Conservation (phyloP, 2,329 filamentous ascomycete species). For the Aspergillus sp. region DNA sequence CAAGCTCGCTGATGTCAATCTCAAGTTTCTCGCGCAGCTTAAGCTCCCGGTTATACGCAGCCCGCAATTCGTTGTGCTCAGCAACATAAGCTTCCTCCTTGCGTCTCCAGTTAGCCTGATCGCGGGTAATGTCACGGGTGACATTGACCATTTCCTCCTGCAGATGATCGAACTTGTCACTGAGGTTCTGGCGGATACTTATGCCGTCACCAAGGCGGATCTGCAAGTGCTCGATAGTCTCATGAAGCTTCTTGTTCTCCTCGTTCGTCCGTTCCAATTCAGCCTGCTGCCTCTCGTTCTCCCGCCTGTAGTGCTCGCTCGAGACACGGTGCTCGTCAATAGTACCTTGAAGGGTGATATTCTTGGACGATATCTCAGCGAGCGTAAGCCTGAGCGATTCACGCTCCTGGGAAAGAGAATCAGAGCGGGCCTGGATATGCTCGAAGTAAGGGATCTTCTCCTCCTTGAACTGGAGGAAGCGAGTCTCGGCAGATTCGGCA, state of each 20-base stretch:
- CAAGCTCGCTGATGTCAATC: conserved; percentile 53
- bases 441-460: conserved; percentile 64
- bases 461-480: conserved; percentile 58
- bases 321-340: conserved; percentile 59
- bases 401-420: conserved; percentile 63
- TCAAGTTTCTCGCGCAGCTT: conserved; percentile 56
- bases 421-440: conserved; percentile 57
- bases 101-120: conserved; percentile 71
- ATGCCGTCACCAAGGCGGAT: conserved; percentile 80
- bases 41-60: conserved; percentile 61
- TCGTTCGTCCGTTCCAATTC: conserved; percentile 45
- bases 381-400: conserved; percentile 48
- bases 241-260: conserved; percentile 67
- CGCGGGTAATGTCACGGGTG: conserved; percentile 70
- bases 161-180: conserved; percentile 73
- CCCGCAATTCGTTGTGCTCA: conserved; percentile 49
- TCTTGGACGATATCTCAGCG: conserved; percentile 51
- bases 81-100: conserved; percentile 53
- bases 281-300: conserved; percentile 48
- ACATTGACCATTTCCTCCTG: conserved; percentile 81
- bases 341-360: conserved; percentile 54
- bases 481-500: conserved; percentile 59
- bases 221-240: conserved; percentile 65
- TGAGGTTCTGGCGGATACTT: conserved; percentile 74
- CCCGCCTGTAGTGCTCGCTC: conserved; percentile 52